Percentiles rank a stretch among this genome's conserved stretches.
Conservation (phyloP, 345 rosid genomes). For the Hypericum androsaemum region DNA sequence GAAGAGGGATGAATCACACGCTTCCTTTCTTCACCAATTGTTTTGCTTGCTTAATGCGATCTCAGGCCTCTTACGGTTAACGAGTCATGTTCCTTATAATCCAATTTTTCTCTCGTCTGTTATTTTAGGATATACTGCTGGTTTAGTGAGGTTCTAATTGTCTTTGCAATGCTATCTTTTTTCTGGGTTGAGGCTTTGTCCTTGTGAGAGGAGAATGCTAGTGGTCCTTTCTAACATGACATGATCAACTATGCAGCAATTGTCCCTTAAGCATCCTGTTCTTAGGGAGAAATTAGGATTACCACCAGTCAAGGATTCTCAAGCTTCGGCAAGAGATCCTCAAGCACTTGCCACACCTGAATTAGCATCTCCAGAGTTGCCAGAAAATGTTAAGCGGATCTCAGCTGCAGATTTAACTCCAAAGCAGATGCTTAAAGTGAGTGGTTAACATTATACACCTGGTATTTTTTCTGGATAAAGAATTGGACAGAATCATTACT, state of each 20-base stretch:
- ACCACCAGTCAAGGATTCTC: slow-evolving; percentile 22
- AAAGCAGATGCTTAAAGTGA: slow-evolving; percentile 51
- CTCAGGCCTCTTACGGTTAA: too few relatives aligned
- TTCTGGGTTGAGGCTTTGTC: too few relatives aligned
- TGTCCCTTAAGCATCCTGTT: slow-evolving; percentile 48
- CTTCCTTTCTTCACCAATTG: too few relatives aligned
- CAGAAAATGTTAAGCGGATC: slow-evolving; percentile 23
- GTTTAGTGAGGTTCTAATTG: too few relatives aligned
- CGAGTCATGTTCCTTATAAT: too few relatives aligned
- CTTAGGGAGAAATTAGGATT: slow-evolving; percentile 58
- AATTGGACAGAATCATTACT: slow-evolving; percentile 2
- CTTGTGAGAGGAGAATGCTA: too few relatives aligned
- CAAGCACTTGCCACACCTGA: slow-evolving; percentile 9
- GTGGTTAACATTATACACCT: slow-evolving; percentile 18
- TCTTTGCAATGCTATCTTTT: too few relatives aligned
- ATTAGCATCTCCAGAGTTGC: slow-evolving; percentile 16
- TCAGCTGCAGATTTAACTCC: slow-evolving; percentile 40
- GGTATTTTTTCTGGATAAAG: slow-evolving; percentile 6
- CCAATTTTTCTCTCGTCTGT: too few relatives aligned
- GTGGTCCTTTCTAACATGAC: too few relatives aligned
- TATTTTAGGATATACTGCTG: too few relatives aligned
- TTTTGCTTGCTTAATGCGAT: too few relatives aligned
- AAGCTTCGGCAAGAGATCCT: slow-evolving; percentile 14
- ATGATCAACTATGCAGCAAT: slow-evolving; percentile 44
- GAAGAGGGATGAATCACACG: too few relatives aligned